These are phyloP conservation scores for Paecilomyces dactylethromorphus DNA, from an alignment of 2,329 filamentous ascomycete genomes.

Conservation along the genomic window DNA sequence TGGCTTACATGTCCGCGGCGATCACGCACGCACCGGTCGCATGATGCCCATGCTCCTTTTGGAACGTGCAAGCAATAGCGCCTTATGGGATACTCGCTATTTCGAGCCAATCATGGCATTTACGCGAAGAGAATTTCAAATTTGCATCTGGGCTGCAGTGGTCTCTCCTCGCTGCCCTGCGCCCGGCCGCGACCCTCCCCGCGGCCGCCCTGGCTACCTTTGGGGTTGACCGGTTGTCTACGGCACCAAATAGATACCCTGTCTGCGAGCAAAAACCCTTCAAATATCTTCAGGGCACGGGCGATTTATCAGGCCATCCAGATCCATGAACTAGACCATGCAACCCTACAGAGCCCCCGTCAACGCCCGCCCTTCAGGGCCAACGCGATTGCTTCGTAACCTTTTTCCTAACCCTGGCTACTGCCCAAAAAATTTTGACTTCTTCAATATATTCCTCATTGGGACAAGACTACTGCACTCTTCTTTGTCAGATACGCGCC, in stretches of 20 bases:
- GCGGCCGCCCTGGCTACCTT: background rate
- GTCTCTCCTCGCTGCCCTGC: background rate
- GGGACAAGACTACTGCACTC: background rate
- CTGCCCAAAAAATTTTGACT: background rate
- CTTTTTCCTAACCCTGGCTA: background rate
- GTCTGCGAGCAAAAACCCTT: background rate
- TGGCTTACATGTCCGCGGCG: background rate
- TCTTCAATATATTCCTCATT: background rate
- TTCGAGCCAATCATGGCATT: background rate
- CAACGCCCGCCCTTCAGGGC: background rate
- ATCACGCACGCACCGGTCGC: background rate
- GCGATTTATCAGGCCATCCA: background rate
- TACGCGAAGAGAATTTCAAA: background rate
- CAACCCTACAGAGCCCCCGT: background rate
- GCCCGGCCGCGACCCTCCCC: background rate
- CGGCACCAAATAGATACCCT: background rate
- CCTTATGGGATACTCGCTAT: background rate
- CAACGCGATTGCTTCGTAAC: background rate
- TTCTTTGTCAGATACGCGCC: background rate
- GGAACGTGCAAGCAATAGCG: constrained; percentile 1
- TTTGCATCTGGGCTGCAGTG: background rate
- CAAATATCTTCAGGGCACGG: background rate
- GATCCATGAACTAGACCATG: background rate
- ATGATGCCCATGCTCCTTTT: background rate
- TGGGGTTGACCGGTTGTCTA: background rate